These are phyloP conservation scores for Rhizophagus sp. DNA, from an alignment of 192 early-diverging fungal genomes.

Conservation along the genomic window DNA sequence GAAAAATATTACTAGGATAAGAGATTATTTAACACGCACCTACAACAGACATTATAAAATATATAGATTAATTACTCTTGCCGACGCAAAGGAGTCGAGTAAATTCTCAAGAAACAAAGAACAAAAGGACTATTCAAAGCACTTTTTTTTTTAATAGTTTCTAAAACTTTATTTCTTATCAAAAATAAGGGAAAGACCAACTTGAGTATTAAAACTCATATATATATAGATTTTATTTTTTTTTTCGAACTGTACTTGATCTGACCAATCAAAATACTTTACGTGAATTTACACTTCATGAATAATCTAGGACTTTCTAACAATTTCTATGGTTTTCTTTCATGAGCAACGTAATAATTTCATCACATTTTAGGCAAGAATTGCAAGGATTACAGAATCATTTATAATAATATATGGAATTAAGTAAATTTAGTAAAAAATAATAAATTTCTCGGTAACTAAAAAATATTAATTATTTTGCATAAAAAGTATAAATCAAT, in stretches of 20 bases:
- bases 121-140: background rate
- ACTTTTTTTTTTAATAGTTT: background rate
- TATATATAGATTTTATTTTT: background rate
- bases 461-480: too few relatives aligned
- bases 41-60: conserved; percentile 1
- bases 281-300: background rate
- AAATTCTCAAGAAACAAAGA: background rate
- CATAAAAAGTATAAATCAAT: too few relatives aligned
- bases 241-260: background rate
- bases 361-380: too few relatives aligned
- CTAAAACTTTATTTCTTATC: background rate
- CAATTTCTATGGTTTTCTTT: background rate
- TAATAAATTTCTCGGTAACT: too few relatives aligned
- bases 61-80: background rate
- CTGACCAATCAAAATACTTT: background rate
- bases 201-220: too few relatives aligned
- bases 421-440: too few relatives aligned
- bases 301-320: conserved; percentile 3
- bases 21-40: background rate
- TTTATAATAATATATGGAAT: too few relatives aligned
- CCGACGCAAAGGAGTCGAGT: background rate
- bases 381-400: too few relatives aligned
- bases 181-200: background rate
- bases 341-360: too few relatives aligned
- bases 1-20: background rate